phyloP scores from a whole-genome alignment of 192 early-diverging fungal genomes.

The Entomortierella beljakovae region DNA sequence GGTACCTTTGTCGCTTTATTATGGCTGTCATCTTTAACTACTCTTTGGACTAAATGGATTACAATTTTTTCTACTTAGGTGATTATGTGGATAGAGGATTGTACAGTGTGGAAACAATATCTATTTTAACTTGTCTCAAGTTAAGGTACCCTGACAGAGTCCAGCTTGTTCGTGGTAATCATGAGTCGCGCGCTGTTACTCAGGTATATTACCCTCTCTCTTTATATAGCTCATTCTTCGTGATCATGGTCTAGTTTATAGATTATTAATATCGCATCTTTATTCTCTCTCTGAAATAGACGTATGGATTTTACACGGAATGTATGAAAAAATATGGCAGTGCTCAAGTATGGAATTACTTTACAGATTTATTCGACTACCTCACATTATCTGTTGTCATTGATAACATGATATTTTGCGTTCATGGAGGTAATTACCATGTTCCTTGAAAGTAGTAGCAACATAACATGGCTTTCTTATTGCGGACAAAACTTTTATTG shows the following conservation, averaged over 20 bases:
- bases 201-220: slow-evolving; percentile 60
- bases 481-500: slow-evolving; percentile 16
- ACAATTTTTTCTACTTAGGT: slow-evolving; percentile 62
- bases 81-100: slow-evolving; percentile 92
- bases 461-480: neutral
- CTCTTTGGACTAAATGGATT: too few relatives aligned
- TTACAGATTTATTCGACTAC: slow-evolving; percentile 96
- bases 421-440: slow-evolving; percentile 93
- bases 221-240: neutral
- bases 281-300: slow-evolving; percentile 52
- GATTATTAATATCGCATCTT: neutral
- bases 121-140: slow-evolving; percentile 88
- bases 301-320: slow-evolving; percentile 95
- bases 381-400: slow-evolving; percentile 90
- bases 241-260: neutral
- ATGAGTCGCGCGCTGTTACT: slow-evolving; percentile 94
- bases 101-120: slow-evolving; percentile 93
- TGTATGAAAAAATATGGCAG: slow-evolving; percentile 91
- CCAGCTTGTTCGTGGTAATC: slow-evolving; percentile 92
- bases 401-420: slow-evolving; percentile 92
- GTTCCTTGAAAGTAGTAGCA: neutral
- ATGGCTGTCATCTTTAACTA: neutral
- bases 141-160: slow-evolving; percentile 91
- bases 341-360: slow-evolving; percentile 88
- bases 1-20: slow-evolving; percentile 51